These are phyloP conservation scores for Entoloma clypeatum DNA, from an alignment of 1,284 basidiomycete genomes.

Conservation along the genomic window DNA sequence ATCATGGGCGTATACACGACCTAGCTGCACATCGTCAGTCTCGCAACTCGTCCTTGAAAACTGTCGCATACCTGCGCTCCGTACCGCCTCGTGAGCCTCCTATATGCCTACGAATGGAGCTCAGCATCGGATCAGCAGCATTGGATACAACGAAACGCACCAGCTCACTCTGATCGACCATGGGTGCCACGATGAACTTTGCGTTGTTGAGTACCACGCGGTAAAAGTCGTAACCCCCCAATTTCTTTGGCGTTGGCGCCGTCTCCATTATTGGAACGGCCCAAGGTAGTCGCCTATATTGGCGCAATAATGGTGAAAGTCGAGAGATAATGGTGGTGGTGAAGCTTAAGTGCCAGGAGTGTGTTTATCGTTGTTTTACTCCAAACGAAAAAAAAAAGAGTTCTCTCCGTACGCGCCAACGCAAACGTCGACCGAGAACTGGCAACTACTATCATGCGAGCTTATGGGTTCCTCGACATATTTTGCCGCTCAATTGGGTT, in stretches of 20 bases:
- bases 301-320: no score
- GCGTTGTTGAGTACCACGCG: conserved; percentile 73
- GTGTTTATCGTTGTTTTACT: no score
- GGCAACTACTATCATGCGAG: no score
- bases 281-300: no score
- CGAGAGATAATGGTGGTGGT: no score
- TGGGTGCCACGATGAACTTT: conserved; percentile 89
- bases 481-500: no score
- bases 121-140: conserved; percentile 6
- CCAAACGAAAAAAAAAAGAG: no score
- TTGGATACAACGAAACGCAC: conserved; percentile 44
- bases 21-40: conserved; percentile 30
- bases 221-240: conserved; percentile 83
- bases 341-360: no score
- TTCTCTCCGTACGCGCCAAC: no score
- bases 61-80: conserved; percentile 60
- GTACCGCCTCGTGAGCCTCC: conserved; percentile 83
- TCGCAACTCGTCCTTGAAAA: neutral
- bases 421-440: no score
- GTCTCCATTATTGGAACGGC: no score
- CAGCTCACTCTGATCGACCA: conserved; percentile 97
- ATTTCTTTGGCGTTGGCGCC: conserved; percentile 38
- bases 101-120: conserved; percentile 67
- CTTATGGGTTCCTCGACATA: no score
- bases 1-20: conserved; percentile 98